Evolutionary conservation across 371 early-diverging fungal species (phyloP), one percentile per base, ranked within the genome.

Genomic region (Chytridium lagenaria): DNA sequence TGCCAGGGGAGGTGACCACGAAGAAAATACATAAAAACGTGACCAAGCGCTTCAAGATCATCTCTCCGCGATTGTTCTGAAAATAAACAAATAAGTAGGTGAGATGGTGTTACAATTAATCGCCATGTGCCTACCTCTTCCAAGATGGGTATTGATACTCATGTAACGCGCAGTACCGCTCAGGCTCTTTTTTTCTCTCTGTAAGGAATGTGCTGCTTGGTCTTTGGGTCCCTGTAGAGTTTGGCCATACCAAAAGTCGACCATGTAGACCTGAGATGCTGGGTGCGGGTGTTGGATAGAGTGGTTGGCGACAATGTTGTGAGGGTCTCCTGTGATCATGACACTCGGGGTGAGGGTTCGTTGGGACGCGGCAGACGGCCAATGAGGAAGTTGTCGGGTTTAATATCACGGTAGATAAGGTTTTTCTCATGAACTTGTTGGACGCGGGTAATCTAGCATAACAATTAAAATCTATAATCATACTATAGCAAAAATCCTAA

Each of bases 301-400:
- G 73, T 85, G 85, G 74, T 84, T 84, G 22, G 79, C 73, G 19
- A 84, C 76, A 61, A 84, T 78, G 40, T 67, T 51, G 73, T 74
- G 64, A 16, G 84, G 79, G 67, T 81, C 82, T 34, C 61, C 61
- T 33, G 31, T 61, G 61, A 34, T 61, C 36, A 61, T 31, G 34
- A 61, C 61, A 26, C 61, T 61, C 5, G 61, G 61, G 61, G 61
- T 31, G 61, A 61, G 36, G 61, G 61, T 59, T 90, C 87, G 31
- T 88, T 87, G 61, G 85, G 81, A 1, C 93, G 77, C 7, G 83
- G 84, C 23, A 82, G 90, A n/a, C 92, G 84, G 38, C 97, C 97
- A 73, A 97, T 90, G 61, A 98, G 85, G 81, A 99, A 99, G 86
- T 99, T 99, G 83, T 99, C 99, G 28, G 99, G 99, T 81, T 99